Evolutionary conservation across 2,329 filamentous ascomycete species (phyloP).

Genomic region (Sporothrix globosa): DNA sequence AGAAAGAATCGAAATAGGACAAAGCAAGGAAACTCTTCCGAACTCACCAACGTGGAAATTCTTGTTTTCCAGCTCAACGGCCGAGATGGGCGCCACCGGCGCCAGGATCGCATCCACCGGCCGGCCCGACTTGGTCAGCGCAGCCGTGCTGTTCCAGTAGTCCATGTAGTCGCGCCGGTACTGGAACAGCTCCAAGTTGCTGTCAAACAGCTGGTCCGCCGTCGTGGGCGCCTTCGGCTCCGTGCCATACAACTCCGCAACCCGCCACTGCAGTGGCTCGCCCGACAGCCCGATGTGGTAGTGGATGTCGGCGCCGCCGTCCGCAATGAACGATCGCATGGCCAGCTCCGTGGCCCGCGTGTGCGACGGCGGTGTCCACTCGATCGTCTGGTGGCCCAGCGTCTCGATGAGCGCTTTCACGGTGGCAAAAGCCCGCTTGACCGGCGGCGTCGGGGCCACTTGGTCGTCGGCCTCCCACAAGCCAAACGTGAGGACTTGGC

Average conservation of each 20-base stretch:
- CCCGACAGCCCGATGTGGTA: constrained; percentile 56
- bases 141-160: constrained; percentile 63
- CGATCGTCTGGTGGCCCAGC: constrained; percentile 60
- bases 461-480: constrained; percentile 56
- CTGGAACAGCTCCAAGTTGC: constrained; percentile 58
- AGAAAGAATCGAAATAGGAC: not conserved
- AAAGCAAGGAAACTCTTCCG: too few relatives aligned
- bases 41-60: not conserved
- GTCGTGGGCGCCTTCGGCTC: constrained; percentile 37
- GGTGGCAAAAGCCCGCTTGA: constrained; percentile 57
- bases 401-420: constrained; percentile 53
- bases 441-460: constrained; percentile 59
- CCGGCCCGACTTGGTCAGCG: constrained; percentile 33
- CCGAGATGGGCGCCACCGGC: constrained; percentile 15
- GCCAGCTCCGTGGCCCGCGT: constrained; percentile 45
- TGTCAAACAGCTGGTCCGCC: constrained; percentile 45
- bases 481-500: constrained; percentile 55
- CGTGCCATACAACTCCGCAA: constrained; percentile 45
- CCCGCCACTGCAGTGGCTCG: constrained; percentile 54
- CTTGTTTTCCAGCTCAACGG: constrained; percentile 26
- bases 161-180: constrained; percentile 64
- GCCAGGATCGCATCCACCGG: constrained; percentile 30
- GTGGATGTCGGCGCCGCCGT: constrained; percentile 47
- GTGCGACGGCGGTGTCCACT: constrained; percentile 62
- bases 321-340: constrained; percentile 42